Evolutionary conservation across 1,139 yeast species (phyloP), one percentile per base, ranked within the genome.

Genomic region (Pichia sp.): DNA sequence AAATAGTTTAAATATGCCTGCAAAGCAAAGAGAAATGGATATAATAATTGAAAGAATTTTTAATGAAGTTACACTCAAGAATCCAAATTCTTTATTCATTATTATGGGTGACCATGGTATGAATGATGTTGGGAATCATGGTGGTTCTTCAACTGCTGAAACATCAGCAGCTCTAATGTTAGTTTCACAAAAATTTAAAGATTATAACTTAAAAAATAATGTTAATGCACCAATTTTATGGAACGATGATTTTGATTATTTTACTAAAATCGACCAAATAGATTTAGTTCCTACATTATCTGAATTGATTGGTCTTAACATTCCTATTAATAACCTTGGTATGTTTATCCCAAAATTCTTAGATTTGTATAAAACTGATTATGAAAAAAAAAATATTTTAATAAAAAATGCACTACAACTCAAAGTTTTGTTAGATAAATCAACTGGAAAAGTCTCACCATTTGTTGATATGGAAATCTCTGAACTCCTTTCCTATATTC

Each of bases 61-160:
- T 59, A 59, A 67, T 0, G 64, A 70, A 8, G 60, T 76, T 4
- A 55, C 62, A 9, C 48, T 57, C 12, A 70, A 73, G 36, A 75
- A 80, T 27, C 56, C 55, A 4, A 67, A 73, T 24, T 83, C 95
- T 0, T 62, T 92, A 39, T 66, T 92, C 31, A 77, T 92, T 7
- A 76, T 92, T 1, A 69, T 87, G 69, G 98, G 98, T 1, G 97
- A 90, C 58, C 97, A 90, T 62, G 97, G 97, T 1, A 90, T 90
- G 97, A 87, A 86, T 57, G 87, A 81, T 42, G 77, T 81, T 3
- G 98, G 98, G 0, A 92, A 92, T 56, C 98, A 92, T 61, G 98
- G 98, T 11, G 98, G 97, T 0, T 86, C 97, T 0, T 85, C 96
- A 0, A 64, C 73, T 0, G 96, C 97, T 0, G 98, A 92, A 62